Evolutionary conservation across 2,329 filamentous ascomycete genomes (phyloP), one percentile per base, ranked within the genome.

Genomic region (Diaporthe ampelina): DNA sequence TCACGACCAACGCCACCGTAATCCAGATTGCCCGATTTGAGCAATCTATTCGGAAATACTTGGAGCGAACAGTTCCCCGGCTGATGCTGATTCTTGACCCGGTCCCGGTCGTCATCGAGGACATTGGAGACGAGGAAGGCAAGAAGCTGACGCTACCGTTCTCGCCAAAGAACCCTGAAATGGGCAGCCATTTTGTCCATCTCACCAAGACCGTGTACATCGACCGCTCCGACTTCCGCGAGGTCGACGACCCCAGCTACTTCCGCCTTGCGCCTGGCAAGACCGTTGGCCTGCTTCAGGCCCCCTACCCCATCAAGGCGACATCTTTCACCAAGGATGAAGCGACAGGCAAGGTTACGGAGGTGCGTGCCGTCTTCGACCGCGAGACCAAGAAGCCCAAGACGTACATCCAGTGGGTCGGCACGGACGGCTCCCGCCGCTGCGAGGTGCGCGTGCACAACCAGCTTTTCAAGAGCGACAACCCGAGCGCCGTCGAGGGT

Each of bases 81-180:
- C 88, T 98, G 17, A 97, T 97, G 93, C 88, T 98, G 40, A 91
- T 98, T 2, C 89, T 98, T 26, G 95, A 98, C 77, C 96, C 96
- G 0, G 86, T 98, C 59, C 92, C 91, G 45, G 91, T 98, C 17
- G 87, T 94, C 40, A 95, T 98, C 74, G 94, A 97, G 77, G 94
- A 96, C 79, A 87, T 94, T 0, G 89, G 92, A 19, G 92, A 94
- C 71, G 88, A 93, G 69, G 90, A 94, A 40, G 83, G 82, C 9
- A 76, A 81, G 58, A 89, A 93, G 75, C 82, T 96, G 4, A 89
- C 90, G 3, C 86, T 94, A 10, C 94, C 95, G 0, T 98, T 97
- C 74, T 81, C 80, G 15, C 78, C 81, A 48, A 82, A 81, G 78
- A 78, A 80, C 69, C 75, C 80, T 0, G 78, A 77, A 26, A 81